Evolutionary conservation across 805 yeast genomes (phyloP).

Genomic region (Pichia gijzeniarum): DNA sequence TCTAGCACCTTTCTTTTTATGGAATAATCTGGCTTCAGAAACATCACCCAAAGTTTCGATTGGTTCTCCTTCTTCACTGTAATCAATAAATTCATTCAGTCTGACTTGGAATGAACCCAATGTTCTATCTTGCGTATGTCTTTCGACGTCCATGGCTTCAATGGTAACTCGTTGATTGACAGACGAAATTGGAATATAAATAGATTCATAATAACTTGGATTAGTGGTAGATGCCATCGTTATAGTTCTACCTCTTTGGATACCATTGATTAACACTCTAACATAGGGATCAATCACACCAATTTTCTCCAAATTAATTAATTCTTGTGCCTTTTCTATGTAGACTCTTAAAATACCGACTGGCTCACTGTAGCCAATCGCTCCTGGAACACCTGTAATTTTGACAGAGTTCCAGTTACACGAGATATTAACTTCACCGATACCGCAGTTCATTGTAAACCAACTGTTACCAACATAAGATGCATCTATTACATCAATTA

Average conservation of each 20-base stretch:
- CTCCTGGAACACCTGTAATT: conserved; percentile 56
- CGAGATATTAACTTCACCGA: conserved; percentile 64
- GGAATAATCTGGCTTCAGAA: conserved; percentile 55
- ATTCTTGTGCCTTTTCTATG: conserved; percentile 61
- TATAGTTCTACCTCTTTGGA: conserved; percentile 70
- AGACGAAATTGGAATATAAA: conserved; percentile 77
- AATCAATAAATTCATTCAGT: conserved; percentile 59
- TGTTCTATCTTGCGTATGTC: conserved; percentile 71
- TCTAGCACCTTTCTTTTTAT: conserved; percentile 70
- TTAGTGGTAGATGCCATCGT: conserved; percentile 57
- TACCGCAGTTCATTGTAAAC: conserved; percentile 63
- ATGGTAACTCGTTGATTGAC: conserved; percentile 75
- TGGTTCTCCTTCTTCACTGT: conserved; percentile 57
- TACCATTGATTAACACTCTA: conserved; percentile 70
- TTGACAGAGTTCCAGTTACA: conserved; percentile 86
- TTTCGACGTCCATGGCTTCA: conserved; percentile 91
- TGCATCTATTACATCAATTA: conserved; percentile 67
- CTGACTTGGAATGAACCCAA: conserved; percentile 76
- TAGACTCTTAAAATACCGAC: conserved; percentile 82
- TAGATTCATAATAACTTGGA: conserved; percentile 81
- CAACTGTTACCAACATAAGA: conserved; percentile 71
- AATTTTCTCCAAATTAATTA: conserved; percentile 78
- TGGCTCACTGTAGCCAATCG: conserved; percentile 87
- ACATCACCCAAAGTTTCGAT: conserved; percentile 51
- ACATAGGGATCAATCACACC: conserved; percentile 93